Evolutionary conservation across 2,329 filamentous ascomycete species (phyloP).

Genomic region (Cladosporium velox): DNA sequence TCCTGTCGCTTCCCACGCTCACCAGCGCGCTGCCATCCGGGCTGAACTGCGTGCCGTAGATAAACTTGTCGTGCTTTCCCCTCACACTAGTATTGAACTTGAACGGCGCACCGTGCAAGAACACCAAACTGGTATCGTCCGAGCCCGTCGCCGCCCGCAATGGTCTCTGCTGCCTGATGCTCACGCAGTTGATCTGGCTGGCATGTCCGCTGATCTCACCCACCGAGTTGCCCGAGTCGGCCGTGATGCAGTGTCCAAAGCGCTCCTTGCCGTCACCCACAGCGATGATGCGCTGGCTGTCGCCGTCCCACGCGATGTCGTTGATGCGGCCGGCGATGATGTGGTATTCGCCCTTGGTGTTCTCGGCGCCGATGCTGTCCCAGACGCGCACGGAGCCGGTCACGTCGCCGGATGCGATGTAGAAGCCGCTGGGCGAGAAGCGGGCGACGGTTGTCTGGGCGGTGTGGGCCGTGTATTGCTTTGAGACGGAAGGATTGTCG

Average conservation of each 20-base stretch:
- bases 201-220: slow-evolving; percentile 93
- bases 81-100: slow-evolving; percentile 87
- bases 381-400: slow-evolving; percentile 85
- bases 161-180: slow-evolving; percentile 86
- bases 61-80: slow-evolving; percentile 81
- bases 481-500: slow-evolving; percentile 79
- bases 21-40: slow-evolving; percentile 81
- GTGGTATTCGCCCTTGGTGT: slow-evolving; percentile 89
- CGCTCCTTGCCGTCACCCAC: slow-evolving; percentile 93
- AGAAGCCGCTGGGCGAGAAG: slow-evolving; percentile 92
- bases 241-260: slow-evolving; percentile 91
- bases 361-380: slow-evolving; percentile 83
- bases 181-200: slow-evolving; percentile 85
- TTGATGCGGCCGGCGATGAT: slow-evolving; percentile 95
- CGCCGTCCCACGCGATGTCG: slow-evolving; percentile 95
- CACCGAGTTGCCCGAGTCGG: slow-evolving; percentile 93
- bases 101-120: slow-evolving; percentile 92
- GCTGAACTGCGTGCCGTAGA: slow-evolving; percentile 84
- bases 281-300: slow-evolving; percentile 93
- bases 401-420: slow-evolving; percentile 87
- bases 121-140: slow-evolving; percentile 86
- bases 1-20: slow-evolving; percentile 88
- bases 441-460: slow-evolving; percentile 86
- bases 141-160: slow-evolving; percentile 86
- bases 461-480: slow-evolving; percentile 92